Evolutionary conservation across 768 basidiomycete genomes (phyloP), one percentile per base, ranked within the genome.

Genomic region (Trametes gibbosa): DNA sequence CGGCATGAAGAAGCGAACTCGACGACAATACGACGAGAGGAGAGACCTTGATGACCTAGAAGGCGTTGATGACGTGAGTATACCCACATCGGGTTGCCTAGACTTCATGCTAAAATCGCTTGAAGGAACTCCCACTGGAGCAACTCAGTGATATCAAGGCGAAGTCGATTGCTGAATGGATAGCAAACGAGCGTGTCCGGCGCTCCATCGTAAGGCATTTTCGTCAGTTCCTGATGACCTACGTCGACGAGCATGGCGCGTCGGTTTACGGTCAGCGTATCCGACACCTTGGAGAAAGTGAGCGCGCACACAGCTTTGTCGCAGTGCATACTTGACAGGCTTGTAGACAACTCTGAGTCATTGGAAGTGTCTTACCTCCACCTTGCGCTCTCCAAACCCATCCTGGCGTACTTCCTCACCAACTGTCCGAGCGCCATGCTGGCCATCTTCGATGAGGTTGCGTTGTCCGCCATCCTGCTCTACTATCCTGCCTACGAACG

Each of bases 291-390:
- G 97, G 97, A 71, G 96, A 98, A 84, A 87, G 96, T 97, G 65
- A 74, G 82, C 73, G 24, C 16, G 4, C 9, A 17, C 5, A 10
- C 2, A 27, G 23, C 9, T n/a, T 12, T 6, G 43, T 3, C 1
- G n/a, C 5, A 5, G 17, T 4, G 19, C 39, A 25, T 10, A 39
- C 50, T 54, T 37, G 34, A 52, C 63, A 1, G 63, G 52, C 64
- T 59, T 53, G 1, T 64, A 98, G 97, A 87, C 68, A 98, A 99
- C 74, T 85, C 95, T 34, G 97, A 99, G 75, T 98, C 95, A 0
- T 84, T 99, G 58, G 97, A 98, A 73, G 92, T 98, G 24, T 98
- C 95, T 0, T 98, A 95, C 73, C 81, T 93, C n/a, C 96, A 99
- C 70, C 84, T 99, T 17, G 89, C 92, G 0, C 75, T 86, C 54